Evolutionary conservation across 2,329 filamentous ascomycete species (phyloP).

Genomic region (Juglanconis juglandina): DNA sequence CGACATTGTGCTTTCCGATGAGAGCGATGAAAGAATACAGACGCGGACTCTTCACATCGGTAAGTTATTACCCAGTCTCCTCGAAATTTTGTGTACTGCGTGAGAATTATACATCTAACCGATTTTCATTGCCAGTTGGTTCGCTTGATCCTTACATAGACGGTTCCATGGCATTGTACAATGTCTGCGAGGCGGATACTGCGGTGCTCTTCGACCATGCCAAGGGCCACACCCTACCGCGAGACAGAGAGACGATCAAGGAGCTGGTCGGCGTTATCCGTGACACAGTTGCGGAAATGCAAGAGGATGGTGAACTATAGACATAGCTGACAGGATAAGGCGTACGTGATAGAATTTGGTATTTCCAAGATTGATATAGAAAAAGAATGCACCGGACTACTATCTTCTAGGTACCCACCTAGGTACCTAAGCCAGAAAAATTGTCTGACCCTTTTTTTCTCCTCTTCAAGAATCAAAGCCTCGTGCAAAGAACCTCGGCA

Average conservation of each 20-base stretch:
- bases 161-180: slow-evolving; percentile 59
- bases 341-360: too few species aligned
- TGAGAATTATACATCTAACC: not conserved
- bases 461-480: too few species aligned
- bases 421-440: too few species aligned
- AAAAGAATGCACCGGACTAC: too few species aligned
- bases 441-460: too few species aligned
- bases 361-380: too few species aligned
- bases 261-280: slow-evolving; percentile 45
- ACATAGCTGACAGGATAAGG: not conserved
- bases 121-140: slow-evolving; percentile 35
- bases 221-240: slow-evolving; percentile 60
- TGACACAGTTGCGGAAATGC: slow-evolving; percentile 24
- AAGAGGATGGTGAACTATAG: slow-evolving; percentile 6
- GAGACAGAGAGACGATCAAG: slow-evolving; percentile 46
- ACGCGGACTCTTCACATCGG: slow-evolving; percentile 51
- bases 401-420: too few species aligned
- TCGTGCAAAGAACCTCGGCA: too few species aligned
- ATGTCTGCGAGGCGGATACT: slow-evolving; percentile 57
- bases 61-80: slow-evolving; percentile 26
- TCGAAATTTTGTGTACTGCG: not conserved
- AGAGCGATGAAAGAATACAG: slow-evolving; percentile 46
- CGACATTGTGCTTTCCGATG: slow-evolving; percentile 46
- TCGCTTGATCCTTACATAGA: slow-evolving; percentile 58
- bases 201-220: slow-evolving; percentile 63